Percentiles rank a stretch among this genome's conserved stretches.
Evolutionary conservation across 83 land plant genomes (phyloP).

Genomic region (Picea abies): DNA sequence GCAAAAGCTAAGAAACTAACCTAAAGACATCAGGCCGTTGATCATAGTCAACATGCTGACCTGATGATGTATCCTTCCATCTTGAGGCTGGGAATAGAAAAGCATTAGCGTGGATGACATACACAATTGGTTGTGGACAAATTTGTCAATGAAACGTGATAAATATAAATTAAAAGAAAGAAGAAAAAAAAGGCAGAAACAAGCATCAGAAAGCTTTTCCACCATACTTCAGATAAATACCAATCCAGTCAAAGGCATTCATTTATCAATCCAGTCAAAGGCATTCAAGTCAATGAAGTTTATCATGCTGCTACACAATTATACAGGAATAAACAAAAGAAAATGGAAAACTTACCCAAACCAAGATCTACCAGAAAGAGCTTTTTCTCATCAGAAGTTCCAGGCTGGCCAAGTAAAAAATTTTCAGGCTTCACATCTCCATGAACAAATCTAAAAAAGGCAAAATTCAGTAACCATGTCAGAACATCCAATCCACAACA

Average conservation of each 20-base stretch:
- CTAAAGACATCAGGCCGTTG: conserved; percentile 94
- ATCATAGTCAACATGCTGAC: conserved; percentile 93
- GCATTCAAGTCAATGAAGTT: background rate
- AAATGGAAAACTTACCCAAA: conserved; percentile 51
- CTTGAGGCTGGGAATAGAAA: conserved; percentile 61
- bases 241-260: background rate
- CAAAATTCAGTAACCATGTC: background rate
- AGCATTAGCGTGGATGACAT: background rate
- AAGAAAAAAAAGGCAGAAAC: background rate
- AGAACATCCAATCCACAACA: background rate
- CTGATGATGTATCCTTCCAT: conserved; percentile 78
- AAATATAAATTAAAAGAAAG: background rate
- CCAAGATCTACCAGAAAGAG: conserved; percentile 92
- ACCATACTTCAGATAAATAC: background rate
- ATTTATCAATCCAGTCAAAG: background rate
- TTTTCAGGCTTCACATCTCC: conserved; percentile 99
- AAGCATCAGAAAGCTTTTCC: background rate
- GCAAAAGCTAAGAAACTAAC: conserved; percentile 25
- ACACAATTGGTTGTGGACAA: background rate
- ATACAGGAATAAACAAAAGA: background rate
- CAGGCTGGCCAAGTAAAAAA: conserved; percentile 89
- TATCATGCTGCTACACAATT: background rate
- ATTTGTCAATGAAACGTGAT: background rate
- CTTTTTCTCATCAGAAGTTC: conserved; percentile 80
- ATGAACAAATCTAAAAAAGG: conserved; percentile 71